Evolutionary conservation across 805 yeast genomes (phyloP), one percentile per base, ranked within the genome.

Genomic region (Isabelozyma rhagii): DNA sequence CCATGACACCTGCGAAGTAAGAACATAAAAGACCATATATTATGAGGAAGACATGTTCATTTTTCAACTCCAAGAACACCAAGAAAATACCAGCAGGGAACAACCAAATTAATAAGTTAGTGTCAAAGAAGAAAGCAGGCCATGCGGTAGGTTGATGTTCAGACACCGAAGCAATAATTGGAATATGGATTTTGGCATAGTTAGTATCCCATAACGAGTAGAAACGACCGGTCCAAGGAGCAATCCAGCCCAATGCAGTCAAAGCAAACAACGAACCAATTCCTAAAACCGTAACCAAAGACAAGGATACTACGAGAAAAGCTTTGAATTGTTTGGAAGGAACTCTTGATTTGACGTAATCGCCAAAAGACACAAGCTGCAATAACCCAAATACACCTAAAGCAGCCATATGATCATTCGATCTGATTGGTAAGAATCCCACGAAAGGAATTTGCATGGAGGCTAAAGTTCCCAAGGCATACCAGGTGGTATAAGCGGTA

Each of bases 81-180:
- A 94, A 71, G 73, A 88, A 94, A 45, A 96, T 87, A 55, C 99
- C 99, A 5, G 92, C 97, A 47, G 99, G 99, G 89, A 94, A 94
- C 58, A 94, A 78, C 99, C 99, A 96, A 61, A 93, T 89, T 71
- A 94, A 78, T 78, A 93, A 82, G 61, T 84, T 89, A 46, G 94
- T 85, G 68, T 94, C 99, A 66, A 93, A 89, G 81, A 90, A 94
- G 69, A 94, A 96, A 10, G 97, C 84, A 9, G 98, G 96, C 99
- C 99, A 94, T 4, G 99, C 97, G n/a, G 98, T 93, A 51, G 99
- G 99, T 78, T 94, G 99, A 77, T 94, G 99, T 75, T 94, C 99
- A 11, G 97, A 89, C 39, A 94, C 99, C 3, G 97, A 92, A 1
- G 99, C 99, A 71, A 94, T 94, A 65, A 94, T 94, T 43, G 99